Evolutionary conservation across 345 rosid species (phyloP).

Genomic region (Citrus medica): DNA sequence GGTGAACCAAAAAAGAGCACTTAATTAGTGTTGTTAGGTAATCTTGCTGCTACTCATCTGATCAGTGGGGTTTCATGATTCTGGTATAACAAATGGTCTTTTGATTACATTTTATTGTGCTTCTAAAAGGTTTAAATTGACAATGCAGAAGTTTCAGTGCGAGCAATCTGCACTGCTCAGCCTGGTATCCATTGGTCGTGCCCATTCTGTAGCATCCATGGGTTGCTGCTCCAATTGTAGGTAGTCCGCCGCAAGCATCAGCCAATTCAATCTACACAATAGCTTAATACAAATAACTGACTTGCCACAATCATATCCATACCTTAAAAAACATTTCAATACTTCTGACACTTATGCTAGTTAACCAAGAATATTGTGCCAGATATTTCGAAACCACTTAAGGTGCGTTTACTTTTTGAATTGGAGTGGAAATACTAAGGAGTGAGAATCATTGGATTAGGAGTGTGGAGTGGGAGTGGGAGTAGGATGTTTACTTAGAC

Average conservation of each 20-base stretch:
- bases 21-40: background rate
- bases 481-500: no score
- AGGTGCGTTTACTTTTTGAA: no score
- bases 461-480: no score
- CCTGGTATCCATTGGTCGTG: background rate
- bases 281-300: background rate
- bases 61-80: background rate
- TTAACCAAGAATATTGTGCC: background rate
- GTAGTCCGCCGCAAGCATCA: background rate
- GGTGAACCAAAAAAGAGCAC: background rate
- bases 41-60: background rate
- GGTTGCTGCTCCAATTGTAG: background rate
- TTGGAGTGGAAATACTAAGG: no score
- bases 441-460: no score
- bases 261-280: slow-evolving; percentile 16
- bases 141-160: background rate
- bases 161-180: background rate
- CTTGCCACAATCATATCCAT: background rate
- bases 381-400: background rate
- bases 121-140: background rate
- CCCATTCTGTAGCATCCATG: background rate
- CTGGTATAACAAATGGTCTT: background rate
- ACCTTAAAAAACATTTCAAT: background rate
- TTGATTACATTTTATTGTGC: background rate
- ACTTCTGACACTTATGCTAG: background rate